Evolutionary conservation across 331 rosid genomes (phyloP).

Genomic region (Cucumis variabilis): DNA sequence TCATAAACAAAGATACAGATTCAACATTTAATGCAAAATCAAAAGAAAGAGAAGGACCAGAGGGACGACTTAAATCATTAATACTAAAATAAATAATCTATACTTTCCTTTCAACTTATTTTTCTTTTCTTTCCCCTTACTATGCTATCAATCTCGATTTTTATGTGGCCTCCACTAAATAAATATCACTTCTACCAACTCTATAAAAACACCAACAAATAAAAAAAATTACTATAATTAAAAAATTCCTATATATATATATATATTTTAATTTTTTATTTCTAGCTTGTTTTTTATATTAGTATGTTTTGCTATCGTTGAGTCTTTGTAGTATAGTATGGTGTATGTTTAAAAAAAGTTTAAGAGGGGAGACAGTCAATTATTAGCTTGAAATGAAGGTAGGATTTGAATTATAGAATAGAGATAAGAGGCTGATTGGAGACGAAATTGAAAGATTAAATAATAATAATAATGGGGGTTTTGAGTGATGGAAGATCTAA

Average conservation of each 20-base stretch:
- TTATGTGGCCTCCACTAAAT: conserved; percentile 19
- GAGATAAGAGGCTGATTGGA: background rate
- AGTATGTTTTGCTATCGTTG: background rate
- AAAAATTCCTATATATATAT: no score
- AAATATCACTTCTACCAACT: background rate
- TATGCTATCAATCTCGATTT: background rate
- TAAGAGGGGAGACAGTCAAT: background rate
- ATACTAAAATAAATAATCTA: background rate
- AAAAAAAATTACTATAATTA: no score
- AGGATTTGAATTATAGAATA: background rate
- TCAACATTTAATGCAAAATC: background rate
- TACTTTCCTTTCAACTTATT: background rate
- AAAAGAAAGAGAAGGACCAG: background rate
- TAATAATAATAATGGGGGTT: background rate
- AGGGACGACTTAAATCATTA: background rate
- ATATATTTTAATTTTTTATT: no score
- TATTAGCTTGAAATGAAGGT: background rate
- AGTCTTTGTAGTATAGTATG: background rate
- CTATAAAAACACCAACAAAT: background rate
- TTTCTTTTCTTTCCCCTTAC: conserved; percentile 9
- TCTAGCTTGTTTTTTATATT: background rate
- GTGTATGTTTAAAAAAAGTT: background rate
- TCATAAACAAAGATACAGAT: conserved; percentile 16
- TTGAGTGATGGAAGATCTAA: background rate
- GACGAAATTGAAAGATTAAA: background rate